Evolutionary conservation across 257 asterid genomes (phyloP).

Genomic region (Scutellaria minor): DNA sequence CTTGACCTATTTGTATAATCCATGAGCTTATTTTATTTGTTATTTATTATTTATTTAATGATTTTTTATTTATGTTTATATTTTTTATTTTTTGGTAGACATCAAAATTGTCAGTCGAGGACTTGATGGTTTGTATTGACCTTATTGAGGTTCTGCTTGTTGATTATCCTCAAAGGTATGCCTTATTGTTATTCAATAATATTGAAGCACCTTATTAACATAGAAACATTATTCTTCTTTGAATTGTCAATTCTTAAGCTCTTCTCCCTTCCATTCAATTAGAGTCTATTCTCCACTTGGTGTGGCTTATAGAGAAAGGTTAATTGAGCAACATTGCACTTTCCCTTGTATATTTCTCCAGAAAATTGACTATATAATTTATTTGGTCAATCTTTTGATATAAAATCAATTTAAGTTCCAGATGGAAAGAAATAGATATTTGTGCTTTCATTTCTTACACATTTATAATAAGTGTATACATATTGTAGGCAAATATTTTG

Average conservation of each 20-base stretch:
- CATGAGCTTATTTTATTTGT: constrained; percentile 27
- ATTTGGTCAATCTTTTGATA: constrained; percentile 16
- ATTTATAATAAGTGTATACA: background rate
- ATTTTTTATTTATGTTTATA: too few relatives aligned
- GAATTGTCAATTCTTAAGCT: background rate
- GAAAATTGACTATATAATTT: background rate
- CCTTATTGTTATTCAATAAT: constrained; percentile 25
- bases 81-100: constrained; percentile 52
- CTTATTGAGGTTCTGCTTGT: constrained; percentile 87
- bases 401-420: constrained; percentile 6
- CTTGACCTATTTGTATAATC: constrained; percentile 12
- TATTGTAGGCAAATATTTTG: constrained; percentile 19
- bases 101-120: constrained; percentile 80
- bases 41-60: background rate
- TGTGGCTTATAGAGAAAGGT: constrained; percentile 8
- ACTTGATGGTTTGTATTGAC: constrained; percentile 77
- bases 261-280: constrained; percentile 9
- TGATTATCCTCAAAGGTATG: constrained; percentile 83
- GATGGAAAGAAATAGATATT: background rate
- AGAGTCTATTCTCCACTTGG: constrained; percentile 7
- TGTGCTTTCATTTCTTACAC: constrained; percentile 17
- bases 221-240: too few relatives aligned
- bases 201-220: constrained; percentile 13
- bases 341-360: constrained; percentile 10
- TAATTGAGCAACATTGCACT: constrained; percentile 18